Evolutionary conservation across 2,329 filamentous ascomycete genomes (phyloP), one percentile per base, ranked within the genome.

Genomic region (Fusarium sp.): DNA sequence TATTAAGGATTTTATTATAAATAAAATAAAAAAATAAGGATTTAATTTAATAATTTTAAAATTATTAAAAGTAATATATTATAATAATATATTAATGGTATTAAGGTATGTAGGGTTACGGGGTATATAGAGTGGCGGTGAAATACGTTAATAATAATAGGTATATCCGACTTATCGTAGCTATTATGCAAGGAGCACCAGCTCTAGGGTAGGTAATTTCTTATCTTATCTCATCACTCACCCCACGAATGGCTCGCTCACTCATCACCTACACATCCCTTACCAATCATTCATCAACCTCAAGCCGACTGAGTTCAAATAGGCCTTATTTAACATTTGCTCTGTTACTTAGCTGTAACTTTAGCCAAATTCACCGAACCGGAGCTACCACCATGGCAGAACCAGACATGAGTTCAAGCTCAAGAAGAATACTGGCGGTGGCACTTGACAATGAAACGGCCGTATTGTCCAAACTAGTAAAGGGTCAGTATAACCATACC

Each of bases 371-470:
- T 6, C 1, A 20, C 5, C 17, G 3, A 6, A 22, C 6, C 19
- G 32, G 6, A 37, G 3, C n/a, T 17, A 28, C 13, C 30, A 46
- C 14, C 20, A 73, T 72, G 71, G 44, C 70, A 33, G 71, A 74
- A 40, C 51, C 33, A 43, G 67, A 58, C 35, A 60, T 69, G 54
- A 62, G 57, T 54, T 74, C 71, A 10, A 57, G 56, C 28, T 74
- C 72, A 13, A 81, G 86, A 50, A 81, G 88, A 28, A 85, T 90
- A 54, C 78, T 90, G 35, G 87, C 87, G 17, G 83, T 90, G 7
- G 84, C 82, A n/a, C 78, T 83, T 41, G 80, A 80, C 57, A 81
- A 78, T 35, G 82, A 82, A 56, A 81, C 77, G 8, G 78, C 83
- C 7, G 81, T 83, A 32, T 76, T 89, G 15, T 79, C 80, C 60